Base-by-base conservation (phyloP, 768 basidiomycete species). In the Lentinula raphanica region DNA sequence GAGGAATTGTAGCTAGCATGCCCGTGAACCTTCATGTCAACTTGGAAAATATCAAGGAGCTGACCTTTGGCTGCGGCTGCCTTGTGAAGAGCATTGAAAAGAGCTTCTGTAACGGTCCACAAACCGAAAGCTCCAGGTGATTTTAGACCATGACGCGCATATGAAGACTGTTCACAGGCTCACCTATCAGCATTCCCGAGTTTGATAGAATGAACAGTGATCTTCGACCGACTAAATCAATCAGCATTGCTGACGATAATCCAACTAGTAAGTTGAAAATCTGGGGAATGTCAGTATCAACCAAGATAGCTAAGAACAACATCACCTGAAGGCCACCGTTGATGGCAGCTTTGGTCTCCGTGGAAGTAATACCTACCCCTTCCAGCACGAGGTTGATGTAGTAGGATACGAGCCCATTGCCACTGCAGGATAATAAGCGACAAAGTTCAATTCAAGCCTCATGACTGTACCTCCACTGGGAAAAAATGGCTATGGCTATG, bases 341-440 rank as follows among this genome's bases (percentile, higher is more conserved):
- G 65, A 89, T 86, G 29, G 74, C 69, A 3, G 81, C 78, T 63
- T 85, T 84, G 1, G 81, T 83, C 25, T 74, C 72, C 0, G 83
- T 73, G 40, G 70, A 68, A 0, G 71, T 74, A 58, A 90, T 80
- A 0, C 87, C 87, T 17, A 90, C 79, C 39, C 83, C 80, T 44
- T 83, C 79, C 42, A 91, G 69, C 3, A 90, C 80, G 15, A 86
- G 71, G 60, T 86, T 82, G 62, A 91, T 87, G 66, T 90, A 91
- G 68, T 86, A 88, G 1, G 85, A 86, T 1, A 88, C 81, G 31
- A 89, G 71, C 15, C 86, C 87, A 54, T 87, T 88, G 1, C 86
- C 86, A 51, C 84, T 84, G 56, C 32, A 28, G 61, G 45, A 49
- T 58, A 59, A 48, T 38, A 35, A 35, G 12, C 29, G 40, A 25